These are phyloP conservation scores for Hibiscus trionum DNA, from an alignment of 345 rosid genomes.

Conservation along the genomic window DNA sequence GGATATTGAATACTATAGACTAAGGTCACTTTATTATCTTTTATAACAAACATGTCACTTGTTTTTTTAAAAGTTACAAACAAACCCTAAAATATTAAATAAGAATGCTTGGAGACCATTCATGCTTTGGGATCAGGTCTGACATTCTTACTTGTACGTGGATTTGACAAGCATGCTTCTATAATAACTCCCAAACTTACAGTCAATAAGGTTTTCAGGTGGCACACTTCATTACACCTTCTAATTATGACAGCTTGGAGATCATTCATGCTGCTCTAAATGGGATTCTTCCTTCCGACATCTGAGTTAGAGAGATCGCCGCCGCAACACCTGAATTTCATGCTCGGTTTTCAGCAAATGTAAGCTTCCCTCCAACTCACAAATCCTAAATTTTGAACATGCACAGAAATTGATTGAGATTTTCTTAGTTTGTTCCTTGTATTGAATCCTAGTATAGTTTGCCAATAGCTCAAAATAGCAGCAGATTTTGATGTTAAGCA, in stretches of 20 bases:
- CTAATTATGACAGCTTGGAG: conserved; percentile 60
- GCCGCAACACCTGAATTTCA: conserved; percentile 75
- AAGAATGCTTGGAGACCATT: conserved; percentile 20
- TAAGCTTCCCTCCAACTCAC: conserved; percentile 41
- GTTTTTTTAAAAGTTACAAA: too few relatives aligned
- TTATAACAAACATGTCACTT: too few relatives aligned
- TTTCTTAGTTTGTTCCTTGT: too few relatives aligned
- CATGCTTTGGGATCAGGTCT: conserved; percentile 97
- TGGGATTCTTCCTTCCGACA: conserved; percentile 74
- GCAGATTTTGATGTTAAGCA: neutral
- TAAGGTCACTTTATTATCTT: too few relatives aligned
- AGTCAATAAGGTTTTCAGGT: conserved; percentile 42
- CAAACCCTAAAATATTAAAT: too few relatives aligned
- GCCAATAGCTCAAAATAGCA: neutral
- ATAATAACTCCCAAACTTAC: conserved; percentile 17
- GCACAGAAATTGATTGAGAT: too few relatives aligned
- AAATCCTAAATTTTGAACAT: neutral
- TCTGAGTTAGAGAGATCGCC: conserved; percentile 71
- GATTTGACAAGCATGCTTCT: conserved; percentile 10
- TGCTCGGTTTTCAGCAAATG: conserved; percentile 82
- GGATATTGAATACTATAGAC: too few relatives aligned
- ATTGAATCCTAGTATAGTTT: neutral
- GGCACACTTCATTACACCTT: conserved; percentile 86
- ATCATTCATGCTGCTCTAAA: conserved; percentile 63
- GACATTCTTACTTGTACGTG: conserved; percentile 10